These are phyloP conservation scores for Geotrichum restrictum DNA, from an alignment of 1,139 yeast genomes.

Conservation along the genomic window DNA sequence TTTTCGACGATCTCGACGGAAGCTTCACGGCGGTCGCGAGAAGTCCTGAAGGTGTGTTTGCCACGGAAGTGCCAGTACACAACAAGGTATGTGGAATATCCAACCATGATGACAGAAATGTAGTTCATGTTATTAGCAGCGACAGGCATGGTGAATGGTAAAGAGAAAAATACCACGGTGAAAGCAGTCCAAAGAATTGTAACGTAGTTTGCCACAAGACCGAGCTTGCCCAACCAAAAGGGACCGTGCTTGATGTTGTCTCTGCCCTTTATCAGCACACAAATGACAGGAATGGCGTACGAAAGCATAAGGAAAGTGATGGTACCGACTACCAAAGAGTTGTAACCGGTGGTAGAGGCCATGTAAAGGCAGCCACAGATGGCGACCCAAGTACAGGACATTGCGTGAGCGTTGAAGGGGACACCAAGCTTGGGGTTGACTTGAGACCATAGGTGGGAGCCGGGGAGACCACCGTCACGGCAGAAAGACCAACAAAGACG, in stretches of 20 bases:
- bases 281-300: constrained; percentile 49
- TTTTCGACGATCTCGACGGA: neutral
- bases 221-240: constrained; percentile 61
- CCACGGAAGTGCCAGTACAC: constrained; percentile 17
- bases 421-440: constrained; percentile 47
- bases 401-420: constrained; percentile 53
- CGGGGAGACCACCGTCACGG: constrained; percentile 58
- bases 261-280: constrained; percentile 57
- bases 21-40: neutral
- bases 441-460: constrained; percentile 47
- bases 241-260: constrained; percentile 63
- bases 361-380: constrained; percentile 51
- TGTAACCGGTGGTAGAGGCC: constrained; percentile 55
- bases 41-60: constrained; percentile 1
- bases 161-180: constrained; percentile 59
- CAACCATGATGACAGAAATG: constrained; percentile 52
- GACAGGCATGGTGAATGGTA: constrained; percentile 71
- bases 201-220: constrained; percentile 54
- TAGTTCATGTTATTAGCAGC: constrained; percentile 68
- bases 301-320: constrained; percentile 51
- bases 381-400: constrained; percentile 48
- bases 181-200: constrained; percentile 60
- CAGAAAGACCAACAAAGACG: constrained; percentile 75
- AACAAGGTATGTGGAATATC: constrained; percentile 6
- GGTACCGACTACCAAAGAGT: constrained; percentile 55